Evolutionary conservation across 169 alveolate genomes (phyloP), one percentile per base, ranked within the genome.

Genomic region (Theileria sp.): DNA sequence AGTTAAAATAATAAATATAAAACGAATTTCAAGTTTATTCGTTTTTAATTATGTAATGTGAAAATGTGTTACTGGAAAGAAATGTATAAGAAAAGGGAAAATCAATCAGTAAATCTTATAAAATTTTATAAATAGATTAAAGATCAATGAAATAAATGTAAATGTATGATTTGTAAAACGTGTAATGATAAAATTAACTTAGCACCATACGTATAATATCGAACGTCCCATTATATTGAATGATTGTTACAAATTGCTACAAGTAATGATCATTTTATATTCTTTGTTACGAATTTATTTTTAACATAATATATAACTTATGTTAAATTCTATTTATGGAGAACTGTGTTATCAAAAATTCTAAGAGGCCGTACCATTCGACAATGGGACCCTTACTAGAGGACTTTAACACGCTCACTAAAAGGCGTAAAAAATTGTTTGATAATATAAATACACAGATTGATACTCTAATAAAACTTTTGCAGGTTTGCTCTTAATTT

Each of bases 371-470:
- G 44, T 76, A 67, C 86, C 81, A 82, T 12, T 78, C 69, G 50
- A 73, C 86, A 50, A 82, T 82, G 88, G 86, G 86, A 66, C 70
- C 79, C 62, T 44, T 82, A 76, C 32, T 76, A 0, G 66, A 64
- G 56, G 88, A 82, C 58, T 78, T 65, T 67, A 56, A 58, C 60
- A 66, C 68, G 83, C 86, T 82, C n/a, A 21, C 74, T 3, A 82
- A 75, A 77, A 71, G 77, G 56, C 84, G 71, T 28, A 82, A 82
- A 70, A 38, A n/a, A 62, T 30, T 82, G 28, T 82, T 82, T 67
- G 28, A 66, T 17, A 21, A 76, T 17, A 71, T 82, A 12, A 71
- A 82, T 56, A 25, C 34, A n/a, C 80, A 82, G 0, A 67, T 82
- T 7, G 74, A 66, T 21, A 30, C 80, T 21, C 67, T 82, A 3